phyloP scores from a whole-genome alignment of 257 asterid species.

The Nicotiana sylvestris region DNA sequence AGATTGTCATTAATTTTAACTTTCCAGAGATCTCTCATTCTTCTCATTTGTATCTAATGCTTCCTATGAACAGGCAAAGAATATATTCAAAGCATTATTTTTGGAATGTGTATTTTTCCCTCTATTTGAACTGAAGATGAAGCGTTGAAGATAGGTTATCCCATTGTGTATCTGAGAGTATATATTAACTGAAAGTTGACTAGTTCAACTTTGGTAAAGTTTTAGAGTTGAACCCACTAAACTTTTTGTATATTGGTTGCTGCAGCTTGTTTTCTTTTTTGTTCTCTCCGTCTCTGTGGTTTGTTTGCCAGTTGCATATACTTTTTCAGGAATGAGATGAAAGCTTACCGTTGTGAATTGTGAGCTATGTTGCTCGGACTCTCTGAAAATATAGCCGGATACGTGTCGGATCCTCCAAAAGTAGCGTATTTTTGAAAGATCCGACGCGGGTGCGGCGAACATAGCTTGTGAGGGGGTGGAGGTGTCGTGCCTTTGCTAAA shows the following conservation, averaged over 20 bases:
- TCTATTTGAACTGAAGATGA: neutral
- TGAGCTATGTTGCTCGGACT: too few species aligned
- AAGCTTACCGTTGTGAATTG: too few species aligned
- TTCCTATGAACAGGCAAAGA: neutral
- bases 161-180: neutral
- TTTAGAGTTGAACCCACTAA: neutral
- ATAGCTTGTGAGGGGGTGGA: too few species aligned
- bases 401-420: too few species aligned
- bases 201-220: neutral
- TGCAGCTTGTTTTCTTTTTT: neutral
- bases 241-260: neutral
- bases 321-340: too few species aligned
- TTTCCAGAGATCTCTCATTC: conserved; percentile 18
- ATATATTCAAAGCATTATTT: neutral
- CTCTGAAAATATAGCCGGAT: too few species aligned
- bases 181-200: neutral
- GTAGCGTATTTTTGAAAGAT: too few species aligned
- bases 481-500: too few species aligned
- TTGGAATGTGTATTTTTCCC: neutral
- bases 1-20: neutral
- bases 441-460: too few species aligned
- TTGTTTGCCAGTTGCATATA: neutral
- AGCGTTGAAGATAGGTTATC: neutral
- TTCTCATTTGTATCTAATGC: conserved; percentile 13
- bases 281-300: neutral